Base-by-base conservation (phyloP, 164 flowering plant species). In the Sedum album region DNA sequence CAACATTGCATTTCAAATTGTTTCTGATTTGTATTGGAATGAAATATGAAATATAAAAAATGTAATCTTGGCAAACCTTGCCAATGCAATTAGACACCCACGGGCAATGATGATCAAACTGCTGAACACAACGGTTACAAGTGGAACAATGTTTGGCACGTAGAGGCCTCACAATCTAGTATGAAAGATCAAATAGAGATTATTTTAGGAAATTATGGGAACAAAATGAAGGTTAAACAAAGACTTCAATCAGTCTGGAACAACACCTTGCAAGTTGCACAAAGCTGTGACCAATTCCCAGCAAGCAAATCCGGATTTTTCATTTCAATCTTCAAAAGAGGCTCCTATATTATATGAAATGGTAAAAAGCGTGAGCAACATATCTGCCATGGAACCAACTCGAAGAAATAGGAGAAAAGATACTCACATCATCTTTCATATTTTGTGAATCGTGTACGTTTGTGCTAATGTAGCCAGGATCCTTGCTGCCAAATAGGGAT, bases 11-110 rank as follows among this genome's bases (percentile, higher is more conserved):
- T 31, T 55, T 48, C 42, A 31, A 66, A 13, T 44, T 44, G 38
- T 7, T 35, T 35, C 36, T 57, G 33, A 28, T 57, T 57, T 15
- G 33, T 13, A 20, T 0, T 6, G 2, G 13, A 57, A 30, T 57
- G 62, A 57, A 57, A 57, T 57, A 23, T 7, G 3, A 28, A 14
- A 60, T 18, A 66, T 18, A 28, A 26, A 55, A 48, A 66, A 51
- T 35, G 62, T 60, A 69, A 62, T 9, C 41, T 6, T 42, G 39
- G 18, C 60, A 31, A 49, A 91, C 98, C 97, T 93, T 93, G 75
- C 98, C 98, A 79, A 93, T 82, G 76, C 98, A 93, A 80, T 93
- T 93, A 60, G 98, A 93, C 23, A 93, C 91, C 98, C 97, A 91
- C 53, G 98, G 98, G 69, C 98, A 93, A 73, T 93, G 98, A 83